Conservation (phyloP, 768 basidiomycete genomes). For the Sporobolomyces pararoseus region DNA sequence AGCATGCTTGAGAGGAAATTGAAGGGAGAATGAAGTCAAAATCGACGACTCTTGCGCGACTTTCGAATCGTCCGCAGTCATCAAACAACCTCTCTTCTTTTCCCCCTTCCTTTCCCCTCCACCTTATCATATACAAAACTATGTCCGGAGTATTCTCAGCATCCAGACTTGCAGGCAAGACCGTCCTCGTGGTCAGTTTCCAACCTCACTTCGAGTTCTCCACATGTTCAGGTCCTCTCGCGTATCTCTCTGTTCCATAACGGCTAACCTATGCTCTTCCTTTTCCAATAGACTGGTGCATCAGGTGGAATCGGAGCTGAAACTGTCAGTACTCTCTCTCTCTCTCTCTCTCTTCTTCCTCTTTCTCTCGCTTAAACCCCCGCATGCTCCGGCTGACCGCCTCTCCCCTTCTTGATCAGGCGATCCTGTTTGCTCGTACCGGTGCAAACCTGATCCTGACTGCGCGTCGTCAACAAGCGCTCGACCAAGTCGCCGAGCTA, state of each 20-base stretch:
- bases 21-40: background rate
- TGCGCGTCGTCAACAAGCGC: conserved; percentile 37
- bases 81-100: background rate
- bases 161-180: conserved; percentile 28
- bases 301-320: conserved; percentile 39
- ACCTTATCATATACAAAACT: background rate
- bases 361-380: no score
- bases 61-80: background rate
- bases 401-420: conserved; percentile 3
- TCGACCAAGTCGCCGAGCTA: conserved; percentile 22
- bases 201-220: background rate
- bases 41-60: background rate
- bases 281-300: conserved; percentile 21
- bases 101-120: background rate
- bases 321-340: conserved; percentile 14
- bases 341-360: background rate
- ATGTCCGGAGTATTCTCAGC: conserved; percentile 33
- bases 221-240: background rate
- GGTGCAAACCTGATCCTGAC: conserved; percentile 41
- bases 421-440: conserved; percentile 39
- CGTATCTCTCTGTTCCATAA: background rate
- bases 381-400: no score
- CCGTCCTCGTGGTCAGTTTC: conserved; percentile 31
- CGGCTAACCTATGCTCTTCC: background rate
- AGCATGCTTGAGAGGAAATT: background rate